Evolutionary conservation across 192 early-diverging fungal genomes (phyloP).

Genomic region (Coemansia sp.): DNA sequence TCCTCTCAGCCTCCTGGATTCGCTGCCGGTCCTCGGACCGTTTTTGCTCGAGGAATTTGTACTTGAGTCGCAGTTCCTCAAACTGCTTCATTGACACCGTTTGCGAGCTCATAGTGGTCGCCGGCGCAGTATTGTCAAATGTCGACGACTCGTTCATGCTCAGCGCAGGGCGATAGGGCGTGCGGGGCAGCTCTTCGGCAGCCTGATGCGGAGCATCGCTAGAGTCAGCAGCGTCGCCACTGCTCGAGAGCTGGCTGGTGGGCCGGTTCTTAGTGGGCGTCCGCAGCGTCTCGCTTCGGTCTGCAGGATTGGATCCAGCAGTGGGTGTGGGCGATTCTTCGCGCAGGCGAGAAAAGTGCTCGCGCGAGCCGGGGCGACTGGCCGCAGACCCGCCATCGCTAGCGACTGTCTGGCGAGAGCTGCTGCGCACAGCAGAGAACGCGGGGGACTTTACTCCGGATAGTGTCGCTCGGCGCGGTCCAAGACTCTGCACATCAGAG

Average conservation of each 20-base stretch:
- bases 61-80: slow-evolving; percentile 80
- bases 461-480: slow-evolving; percentile 24
- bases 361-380: slow-evolving; percentile 27
- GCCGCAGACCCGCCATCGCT: slow-evolving; percentile 18
- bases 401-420: slow-evolving; percentile 18
- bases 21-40: slow-evolving; percentile 79
- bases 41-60: slow-evolving; percentile 78
- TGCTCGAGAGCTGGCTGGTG: not conserved
- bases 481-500: slow-evolving; percentile 4
- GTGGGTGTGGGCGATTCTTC: slow-evolving; percentile 4
- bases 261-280: slow-evolving; percentile 8
- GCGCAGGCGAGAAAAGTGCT: slow-evolving; percentile 6
- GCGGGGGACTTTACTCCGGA: slow-evolving; percentile 17
- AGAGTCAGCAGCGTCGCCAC: not conserved
- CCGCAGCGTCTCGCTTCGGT: not conserved
- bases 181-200: slow-evolving; percentile 22
- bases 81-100: slow-evolving; percentile 70
- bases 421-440: slow-evolving; percentile 22
- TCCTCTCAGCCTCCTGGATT: slow-evolving; percentile 71
- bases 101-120: slow-evolving; percentile 16
- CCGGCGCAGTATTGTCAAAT: slow-evolving; percentile 5
- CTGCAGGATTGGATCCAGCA: not conserved
- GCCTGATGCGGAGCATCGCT: not conserved
- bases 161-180: slow-evolving; percentile 37
- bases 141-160: slow-evolving; percentile 48